Evolutionary conservation across 768 basidiomycete species (phyloP), one percentile per base, ranked within the genome.

Genomic region (Leccinum uliginosum): DNA sequence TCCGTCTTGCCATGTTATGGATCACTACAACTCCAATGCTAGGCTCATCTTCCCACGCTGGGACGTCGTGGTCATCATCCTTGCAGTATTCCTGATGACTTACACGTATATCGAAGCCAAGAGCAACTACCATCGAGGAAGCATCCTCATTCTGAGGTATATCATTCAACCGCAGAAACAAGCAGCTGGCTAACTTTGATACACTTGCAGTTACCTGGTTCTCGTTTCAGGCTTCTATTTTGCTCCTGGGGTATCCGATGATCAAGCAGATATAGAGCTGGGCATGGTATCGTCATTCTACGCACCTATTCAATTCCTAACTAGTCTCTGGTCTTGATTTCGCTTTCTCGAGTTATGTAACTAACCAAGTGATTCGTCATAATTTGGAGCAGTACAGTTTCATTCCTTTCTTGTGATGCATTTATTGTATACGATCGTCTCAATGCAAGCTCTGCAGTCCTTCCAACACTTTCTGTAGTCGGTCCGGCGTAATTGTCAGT

Each of bases 101-200:
- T 99, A 99, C 72, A 96, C 94, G 4, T 98, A 97, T 70, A 97
- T 98, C 65, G 97, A 99, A 74, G 94, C 94, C n/a, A 93, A 89
- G 77, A 91, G 90, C 64, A 98, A 98, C 74, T 99, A 99, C 71
- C 93, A 98, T 69, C 85, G 97, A 63, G 97, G 97, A 48, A 93
- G 91, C 63, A 97, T 97, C 57, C 84, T 99, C 47, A 88, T 98
- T 54, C 78, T 98, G 50, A 94, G 94, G 92, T 95, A 63, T 48
- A 70, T 58, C 5, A 3, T 26, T 21, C 19, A 6, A 19, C n/a
- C 12, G 14, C 26, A 12, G 8, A 48, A 32, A 48, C 10, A 23
- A 29, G 6, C 55, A 30, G 27, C 23, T 15, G 30, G 15, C 55
- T 58, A 43, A 57, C 21, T n/a, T 30, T 44, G 27, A 30, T 15